Conservation (phyloP, 1,139 yeast genomes). For the Schizosaccharomyces versatilis region DNA sequence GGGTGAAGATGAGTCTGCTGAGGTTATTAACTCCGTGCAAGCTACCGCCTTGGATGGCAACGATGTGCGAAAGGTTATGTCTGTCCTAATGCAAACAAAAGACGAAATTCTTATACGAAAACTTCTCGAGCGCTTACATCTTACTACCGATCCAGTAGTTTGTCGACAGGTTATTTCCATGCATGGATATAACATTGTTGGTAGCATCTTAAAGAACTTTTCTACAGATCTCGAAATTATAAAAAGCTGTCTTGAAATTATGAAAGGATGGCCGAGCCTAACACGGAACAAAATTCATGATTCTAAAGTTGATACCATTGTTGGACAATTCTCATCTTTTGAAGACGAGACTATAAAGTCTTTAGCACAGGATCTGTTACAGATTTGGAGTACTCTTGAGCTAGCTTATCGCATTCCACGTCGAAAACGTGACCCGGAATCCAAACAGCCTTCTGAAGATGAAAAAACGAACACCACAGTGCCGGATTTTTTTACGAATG, state of each 20-base stretch:
- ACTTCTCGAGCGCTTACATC: constrained; percentile 42
- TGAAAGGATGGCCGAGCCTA: constrained; percentile 56
- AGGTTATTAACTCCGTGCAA: constrained; percentile 35
- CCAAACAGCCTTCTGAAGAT: neutral
- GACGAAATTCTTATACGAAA: constrained; percentile 45
- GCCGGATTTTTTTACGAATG: neutral
- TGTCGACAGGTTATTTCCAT: constrained; percentile 43
- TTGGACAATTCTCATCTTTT: constrained; percentile 26
- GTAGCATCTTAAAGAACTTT: constrained; percentile 31
- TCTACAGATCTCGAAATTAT: constrained; percentile 23
- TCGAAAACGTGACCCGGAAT: neutral
- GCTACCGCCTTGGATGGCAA: constrained; percentile 31
- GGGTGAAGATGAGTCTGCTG: constrained; percentile 27
- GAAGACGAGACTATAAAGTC: constrained; percentile 12
- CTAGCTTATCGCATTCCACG: constrained; percentile 65
- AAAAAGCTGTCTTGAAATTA: constrained; percentile 27
- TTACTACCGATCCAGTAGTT: constrained; percentile 33
- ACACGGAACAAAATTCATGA: constrained; percentile 65
- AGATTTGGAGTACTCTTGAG: constrained; percentile 52
- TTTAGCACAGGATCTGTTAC: constrained; percentile 25
- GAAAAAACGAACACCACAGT: neutral
- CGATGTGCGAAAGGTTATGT: constrained; percentile 55
- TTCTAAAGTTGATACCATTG: constrained; percentile 49
- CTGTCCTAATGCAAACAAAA: constrained; percentile 57
- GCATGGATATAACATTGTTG: constrained; percentile 72